Base-by-base conservation (phyloP, 1,139 yeast species). In the Protomyces arabidopsidicola region DNA sequence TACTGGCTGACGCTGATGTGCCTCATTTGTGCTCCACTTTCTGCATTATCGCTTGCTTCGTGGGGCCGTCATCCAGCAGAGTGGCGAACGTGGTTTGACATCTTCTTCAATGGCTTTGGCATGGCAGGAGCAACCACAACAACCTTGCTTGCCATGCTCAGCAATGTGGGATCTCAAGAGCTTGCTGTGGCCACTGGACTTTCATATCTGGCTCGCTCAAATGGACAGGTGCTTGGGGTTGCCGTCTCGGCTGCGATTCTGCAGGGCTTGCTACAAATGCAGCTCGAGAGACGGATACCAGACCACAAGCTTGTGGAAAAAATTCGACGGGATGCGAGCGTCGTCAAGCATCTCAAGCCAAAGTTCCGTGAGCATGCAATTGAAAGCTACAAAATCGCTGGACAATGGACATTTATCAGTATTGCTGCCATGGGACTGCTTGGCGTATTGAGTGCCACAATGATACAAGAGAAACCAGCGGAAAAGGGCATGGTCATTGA, bases 151-250 rank as follows among this genome's bases (percentile, higher is more conserved):
- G 66, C 66, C 2, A 48, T 64, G 35, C 60, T 64, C 24, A 64
- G 60, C 34, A 53, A 60, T 18, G 56, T 60, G 1, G 58, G 42
- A 14, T 34, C 48, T 45, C 64, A 51, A 3, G 69, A 68, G 36
- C 69, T 68, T 12, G 70, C 70, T 1, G 69, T 67, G 16, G 70
- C 70, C 2, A 68, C 69, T 1, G 70, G 70, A 20, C 63, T 68
- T 14, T 66, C 67, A 42, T 68, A 67, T 50, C 63, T 68, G 38
- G 59, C 68, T 16, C 66, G 70, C 2, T 67, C 70, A 31, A 66
- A 65, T 16, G 70, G 70, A 6, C 65, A 66, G 18, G 70, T 68
- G 4, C 65, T 68, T 24, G 70, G 70, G 10, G 70, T 68, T 20
- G 48, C 63, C 20, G 31, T 58, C 5, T 58, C 62, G n/a, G 51